Evolutionary conservation across 2,329 filamentous ascomycete genomes (phyloP), one percentile per base, ranked within the genome.

Genomic region (Aureobasidium sp.): DNA sequence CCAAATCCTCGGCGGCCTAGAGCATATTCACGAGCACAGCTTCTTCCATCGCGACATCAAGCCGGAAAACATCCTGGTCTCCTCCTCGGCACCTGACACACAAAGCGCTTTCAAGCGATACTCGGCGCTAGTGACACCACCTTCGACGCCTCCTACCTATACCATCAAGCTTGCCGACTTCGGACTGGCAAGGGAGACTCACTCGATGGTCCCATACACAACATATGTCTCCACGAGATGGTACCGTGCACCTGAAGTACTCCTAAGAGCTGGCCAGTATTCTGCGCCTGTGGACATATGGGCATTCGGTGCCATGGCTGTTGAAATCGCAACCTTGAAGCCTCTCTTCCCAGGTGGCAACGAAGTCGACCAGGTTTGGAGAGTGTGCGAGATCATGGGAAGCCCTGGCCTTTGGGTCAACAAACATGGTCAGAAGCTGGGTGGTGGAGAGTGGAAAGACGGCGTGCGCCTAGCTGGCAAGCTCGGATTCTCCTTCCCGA

Each of bases 41-140:
- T 99, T 99, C 79, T 99, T 99, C 78, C 94, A 99, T 76, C 91
- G 94, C 71, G 94, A 99, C 73, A 97, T 99, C 78, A 99, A 99
- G 76, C 94, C 94, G 39, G 94, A 99, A 76, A 99, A 99, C 76
- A 99, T 99, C 64, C 84, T 99, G 29, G 93, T 99, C 9, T 96
- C 94, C 0, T 95, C 92, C 31, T 95, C 93, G 2, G 85, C 89
- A 42, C 83, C 90, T 67, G 94, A 99, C 70, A 84, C 88, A 58
- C 82, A 83, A 64, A 94, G 89, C 71, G 87, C 92, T 0, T 97
- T 97, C 79, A 87, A 90, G 72, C 85, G 94, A 69, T 99, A 99
- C 75, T 97, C 94, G 0, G 84, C 90, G 8, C 81, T 97, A 65
- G 90, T 97, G 68, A 97, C 94, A 15, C 94, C 94, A 5, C 94